A percentile compares a stretch with the other conserved stretches of the same genome.
phyloP scores from a whole-genome alignment of 805 yeast genomes.

The Candida germanica region DNA sequence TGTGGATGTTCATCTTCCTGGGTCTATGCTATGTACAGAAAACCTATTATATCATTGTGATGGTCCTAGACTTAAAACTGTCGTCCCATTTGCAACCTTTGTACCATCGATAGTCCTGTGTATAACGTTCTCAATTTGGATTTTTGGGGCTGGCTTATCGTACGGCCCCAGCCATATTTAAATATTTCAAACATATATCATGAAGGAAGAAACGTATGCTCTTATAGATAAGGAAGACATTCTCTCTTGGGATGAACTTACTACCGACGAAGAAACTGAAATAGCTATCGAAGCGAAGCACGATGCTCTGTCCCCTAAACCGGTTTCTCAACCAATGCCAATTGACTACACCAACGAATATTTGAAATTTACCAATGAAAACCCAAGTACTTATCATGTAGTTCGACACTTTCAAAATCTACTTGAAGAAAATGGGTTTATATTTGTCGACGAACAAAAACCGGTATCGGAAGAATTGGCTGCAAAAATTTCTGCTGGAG shows the following conservation, averaged over 20 bases:
- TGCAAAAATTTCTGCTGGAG: constrained; percentile 25
- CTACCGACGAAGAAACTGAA: constrained; percentile 1
- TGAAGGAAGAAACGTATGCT: constrained; percentile 4
- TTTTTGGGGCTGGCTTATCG: not conserved
- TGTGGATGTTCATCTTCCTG: too few relatives aligned
- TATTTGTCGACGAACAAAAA: constrained; percentile 58
- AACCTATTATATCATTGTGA: too few relatives aligned
- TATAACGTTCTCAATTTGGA: too few relatives aligned
- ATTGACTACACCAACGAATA: constrained; percentile 35
- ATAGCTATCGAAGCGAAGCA: constrained; percentile 3
- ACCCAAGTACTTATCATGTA: constrained; percentile 77
- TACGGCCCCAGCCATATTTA: not conserved
- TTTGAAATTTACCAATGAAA: constrained; percentile 65
- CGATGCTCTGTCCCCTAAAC: too few relatives aligned
- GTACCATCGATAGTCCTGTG: too few relatives aligned
- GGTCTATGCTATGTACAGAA: too few relatives aligned
- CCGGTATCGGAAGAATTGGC: constrained; percentile 17
- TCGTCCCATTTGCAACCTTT: too few relatives aligned
- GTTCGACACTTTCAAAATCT: constrained; percentile 48
- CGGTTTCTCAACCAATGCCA: not conserved
- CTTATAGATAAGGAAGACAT: constrained; percentile 10
- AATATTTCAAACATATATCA: too few relatives aligned
- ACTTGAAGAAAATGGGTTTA: constrained; percentile 60
- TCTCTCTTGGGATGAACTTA: constrained; percentile 12
- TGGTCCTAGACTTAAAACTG: too few relatives aligned